phyloP scores from a whole-genome alignment of 139 green algal genomes.

The Tetraselmis chui region DNA sequence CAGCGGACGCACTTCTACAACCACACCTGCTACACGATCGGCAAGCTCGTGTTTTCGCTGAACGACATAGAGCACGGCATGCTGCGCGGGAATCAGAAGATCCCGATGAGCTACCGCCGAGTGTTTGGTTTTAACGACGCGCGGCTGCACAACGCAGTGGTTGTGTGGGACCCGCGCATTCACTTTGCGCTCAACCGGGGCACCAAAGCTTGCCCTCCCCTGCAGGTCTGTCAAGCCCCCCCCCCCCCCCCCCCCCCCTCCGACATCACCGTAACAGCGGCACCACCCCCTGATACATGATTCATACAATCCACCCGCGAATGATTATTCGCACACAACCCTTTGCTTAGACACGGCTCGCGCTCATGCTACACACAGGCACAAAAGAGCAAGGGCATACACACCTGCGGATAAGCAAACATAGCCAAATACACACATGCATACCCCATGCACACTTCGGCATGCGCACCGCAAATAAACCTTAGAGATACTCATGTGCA shows the following conservation, averaged over 20 bases:
- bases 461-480: too few relatives aligned
- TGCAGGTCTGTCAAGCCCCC: slow-evolving; percentile 4
- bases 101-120: slow-evolving; percentile 12
- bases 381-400: too few relatives aligned
- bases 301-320: too few relatives aligned
- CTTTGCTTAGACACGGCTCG: too few relatives aligned
- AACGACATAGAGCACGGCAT: slow-evolving; percentile 38
- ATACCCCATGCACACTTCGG: too few relatives aligned
- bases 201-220: slow-evolving; percentile 21
- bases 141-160: slow-evolving; percentile 10
- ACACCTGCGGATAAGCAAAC: too few relatives aligned
- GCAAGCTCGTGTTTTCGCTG: slow-evolving; percentile 15
- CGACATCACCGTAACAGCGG: too few relatives aligned
- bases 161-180: slow-evolving; percentile 34
- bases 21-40: slow-evolving; percentile 23
- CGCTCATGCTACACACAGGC: too few relatives aligned
- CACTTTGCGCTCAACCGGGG: slow-evolving; percentile 35
- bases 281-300: too few relatives aligned
- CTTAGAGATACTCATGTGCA: too few relatives aligned
- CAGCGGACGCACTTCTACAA: slow-evolving; percentile 28
- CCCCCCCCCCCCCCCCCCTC: neutral
- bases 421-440: too few relatives aligned
- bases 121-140: slow-evolving; percentile 15
- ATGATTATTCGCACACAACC: too few relatives aligned
- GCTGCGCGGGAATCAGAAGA: slow-evolving; percentile 28